phyloP scores from a whole-genome alignment of 495 filamentous ascomycete genomes.

The Glarea lozoyensis region DNA sequence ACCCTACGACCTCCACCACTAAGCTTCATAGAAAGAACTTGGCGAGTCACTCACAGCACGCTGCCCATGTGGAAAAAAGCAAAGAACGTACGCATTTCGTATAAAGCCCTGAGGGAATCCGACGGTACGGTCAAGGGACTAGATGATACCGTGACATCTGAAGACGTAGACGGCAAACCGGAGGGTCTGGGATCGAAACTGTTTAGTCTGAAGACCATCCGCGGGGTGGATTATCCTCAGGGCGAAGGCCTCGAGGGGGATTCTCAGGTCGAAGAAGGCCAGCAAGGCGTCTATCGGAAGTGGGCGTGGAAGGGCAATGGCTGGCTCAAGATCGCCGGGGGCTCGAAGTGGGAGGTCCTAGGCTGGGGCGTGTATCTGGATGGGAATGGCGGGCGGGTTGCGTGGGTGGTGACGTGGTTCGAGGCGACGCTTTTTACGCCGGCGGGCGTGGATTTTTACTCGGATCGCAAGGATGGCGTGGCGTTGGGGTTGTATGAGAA shows the following conservation, averaged over 20 bases:
- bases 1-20: slow-evolving; percentile 39
- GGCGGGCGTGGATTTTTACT: slow-evolving; percentile 67
- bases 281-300: too few relatives aligned
- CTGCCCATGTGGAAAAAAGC: slow-evolving; percentile 65
- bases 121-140: too few relatives aligned
- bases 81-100: slow-evolving; percentile 69
- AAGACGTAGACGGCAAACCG: slow-evolving; percentile 18
- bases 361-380: too few relatives aligned
- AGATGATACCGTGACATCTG: slow-evolving; percentile 62
- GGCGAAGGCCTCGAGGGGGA: slow-evolving; percentile 27
- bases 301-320: slow-evolving; percentile 71
- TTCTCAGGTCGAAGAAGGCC: too few relatives aligned
- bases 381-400: slow-evolving; percentile 22
- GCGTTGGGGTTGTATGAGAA: slow-evolving; percentile 27
- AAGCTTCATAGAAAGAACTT: slow-evolving; percentile 54
- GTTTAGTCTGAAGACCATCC: background rate
- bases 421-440: slow-evolving; percentile 65
- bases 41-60: slow-evolving; percentile 69
- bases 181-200: background rate
- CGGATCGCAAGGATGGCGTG: slow-evolving; percentile 28
- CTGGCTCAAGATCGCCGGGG: slow-evolving; percentile 48
- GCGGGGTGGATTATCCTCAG: slow-evolving; percentile 51
- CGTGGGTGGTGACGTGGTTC: slow-evolving; percentile 71
- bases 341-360: slow-evolving; percentile 64
- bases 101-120: slow-evolving; percentile 46